These are phyloP conservation scores for Termitomyces sp. DNA, from an alignment of 768 basidiomycete species.

Conservation along the genomic window DNA sequence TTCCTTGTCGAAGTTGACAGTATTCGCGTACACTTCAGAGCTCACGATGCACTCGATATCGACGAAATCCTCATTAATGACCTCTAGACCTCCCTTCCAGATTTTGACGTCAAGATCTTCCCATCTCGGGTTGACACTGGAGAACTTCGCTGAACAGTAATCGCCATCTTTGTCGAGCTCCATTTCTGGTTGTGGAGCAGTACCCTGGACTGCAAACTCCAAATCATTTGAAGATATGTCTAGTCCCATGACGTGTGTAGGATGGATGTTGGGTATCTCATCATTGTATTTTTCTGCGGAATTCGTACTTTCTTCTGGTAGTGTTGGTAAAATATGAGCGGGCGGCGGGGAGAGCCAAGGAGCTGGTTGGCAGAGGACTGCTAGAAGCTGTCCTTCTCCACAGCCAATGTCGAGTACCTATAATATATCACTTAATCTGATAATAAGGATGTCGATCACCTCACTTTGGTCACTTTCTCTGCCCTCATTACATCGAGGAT, in stretches of 20 bases:
- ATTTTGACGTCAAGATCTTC: constrained; percentile 62
- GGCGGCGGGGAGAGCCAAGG: constrained; percentile 58
- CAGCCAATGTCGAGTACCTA: constrained; percentile 85
- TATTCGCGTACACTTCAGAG: constrained; percentile 68
- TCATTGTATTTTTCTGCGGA: constrained; percentile 31
- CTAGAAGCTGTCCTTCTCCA: constrained; percentile 74
- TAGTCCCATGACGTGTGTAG: constrained; percentile 58
- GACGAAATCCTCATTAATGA: constrained; percentile 62
- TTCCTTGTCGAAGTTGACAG: neutral
- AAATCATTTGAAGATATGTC: constrained; percentile 60
- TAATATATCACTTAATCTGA: neutral
- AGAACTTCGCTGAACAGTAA: constrained; percentile 22
- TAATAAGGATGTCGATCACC: constrained; percentile 13
- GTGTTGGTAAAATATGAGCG: constrained; percentile 22
- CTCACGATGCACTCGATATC: constrained; percentile 70
- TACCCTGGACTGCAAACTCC: constrained; percentile 46
- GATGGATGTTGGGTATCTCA: constrained; percentile 56
- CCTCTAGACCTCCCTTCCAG: constrained; percentile 74
- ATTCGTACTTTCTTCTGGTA: constrained; percentile 14
- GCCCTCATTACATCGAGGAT: constrained; percentile 58
- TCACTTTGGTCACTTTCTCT: constrained; percentile 52
- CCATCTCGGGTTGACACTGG: constrained; percentile 51
- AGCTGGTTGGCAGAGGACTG: constrained; percentile 69
- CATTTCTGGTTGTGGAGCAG: constrained; percentile 36
- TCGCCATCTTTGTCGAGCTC: constrained; percentile 19